These are phyloP conservation scores for Apium graveolens DNA, from an alignment of 129 eudicot species.

Conservation along the genomic window DNA sequence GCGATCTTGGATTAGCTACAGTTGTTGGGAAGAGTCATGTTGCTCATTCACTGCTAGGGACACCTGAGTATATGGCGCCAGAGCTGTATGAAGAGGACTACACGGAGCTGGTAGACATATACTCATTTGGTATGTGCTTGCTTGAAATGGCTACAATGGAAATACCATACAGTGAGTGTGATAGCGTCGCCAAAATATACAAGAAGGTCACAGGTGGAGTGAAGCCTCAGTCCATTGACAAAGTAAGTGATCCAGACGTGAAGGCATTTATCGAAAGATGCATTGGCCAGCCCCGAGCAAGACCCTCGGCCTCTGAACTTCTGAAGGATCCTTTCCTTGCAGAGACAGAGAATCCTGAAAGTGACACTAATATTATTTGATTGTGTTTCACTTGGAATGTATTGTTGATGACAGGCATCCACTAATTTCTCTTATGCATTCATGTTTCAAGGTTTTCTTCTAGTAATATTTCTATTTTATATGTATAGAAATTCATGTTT, in stretches of 20 bases:
- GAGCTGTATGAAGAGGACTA: slow-evolving; percentile 79
- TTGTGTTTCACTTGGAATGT: not conserved
- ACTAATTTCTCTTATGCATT: not conserved
- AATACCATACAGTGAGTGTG: slow-evolving; percentile 69
- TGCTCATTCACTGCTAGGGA: slow-evolving; percentile 66
- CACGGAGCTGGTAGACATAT: slow-evolving; percentile 62
- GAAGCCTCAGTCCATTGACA: slow-evolving; percentile 54
- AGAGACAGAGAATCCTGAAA: slow-evolving; percentile 21
- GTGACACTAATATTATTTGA: not conserved
- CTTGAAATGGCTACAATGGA: slow-evolving; percentile 76
- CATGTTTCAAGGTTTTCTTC: not conserved
- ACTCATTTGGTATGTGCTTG: slow-evolving; percentile 79
- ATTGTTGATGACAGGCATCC: not conserved
- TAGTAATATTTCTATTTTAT: not conserved
- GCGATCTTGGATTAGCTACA: slow-evolving; percentile 68
- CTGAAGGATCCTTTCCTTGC: slow-evolving; percentile 64
- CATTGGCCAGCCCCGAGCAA: slow-evolving; percentile 42
- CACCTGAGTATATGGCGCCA: slow-evolving; percentile 84
- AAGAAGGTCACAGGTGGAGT: slow-evolving; percentile 61
- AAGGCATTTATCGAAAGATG: slow-evolving; percentile 62
- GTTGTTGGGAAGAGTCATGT: slow-evolving; percentile 65
- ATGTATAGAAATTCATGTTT: not conserved
- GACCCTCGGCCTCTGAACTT: slow-evolving; percentile 69
- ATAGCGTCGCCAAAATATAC: slow-evolving; percentile 59
- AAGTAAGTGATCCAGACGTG: slow-evolving; percentile 45